Evolutionary conservation across 805 yeast species (phyloP).

Genomic region (Wickerhamomyces kurtzmanii): DNA sequence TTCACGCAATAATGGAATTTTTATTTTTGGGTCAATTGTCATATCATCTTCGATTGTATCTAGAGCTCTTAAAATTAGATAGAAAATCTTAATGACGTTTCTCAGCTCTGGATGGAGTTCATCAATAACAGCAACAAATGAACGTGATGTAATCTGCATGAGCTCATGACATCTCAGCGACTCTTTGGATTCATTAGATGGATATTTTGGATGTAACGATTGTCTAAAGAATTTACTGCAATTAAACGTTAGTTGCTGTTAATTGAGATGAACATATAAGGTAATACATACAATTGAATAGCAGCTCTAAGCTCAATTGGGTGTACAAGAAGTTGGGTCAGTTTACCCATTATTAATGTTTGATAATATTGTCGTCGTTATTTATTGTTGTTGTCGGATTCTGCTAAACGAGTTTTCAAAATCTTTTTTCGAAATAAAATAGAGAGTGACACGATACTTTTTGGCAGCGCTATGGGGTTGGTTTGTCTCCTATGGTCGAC

Average conservation of each 20-base stretch:
- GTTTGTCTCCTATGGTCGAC: too few species aligned
- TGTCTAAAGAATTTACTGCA: constrained; percentile 22
- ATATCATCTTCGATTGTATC: constrained; percentile 97
- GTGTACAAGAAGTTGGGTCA: constrained; percentile 48
- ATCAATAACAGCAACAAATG: constrained; percentile 88
- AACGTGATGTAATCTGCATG: constrained; percentile 67
- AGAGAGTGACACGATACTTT: too few species aligned
- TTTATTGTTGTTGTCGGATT: too few species aligned
- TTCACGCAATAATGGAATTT: constrained; percentile 62
- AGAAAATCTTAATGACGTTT: constrained; percentile 74
- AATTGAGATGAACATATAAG: not conserved
- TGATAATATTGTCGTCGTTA: too few species aligned
- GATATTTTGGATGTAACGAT: constrained; percentile 25
- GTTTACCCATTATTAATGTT: constrained; percentile 47
- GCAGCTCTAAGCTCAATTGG: constrained; percentile 68
- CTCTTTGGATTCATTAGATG: constrained; percentile 26
- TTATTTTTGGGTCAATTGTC: constrained; percentile 63
- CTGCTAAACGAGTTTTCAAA: too few species aligned
- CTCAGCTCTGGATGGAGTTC: constrained; percentile 88
- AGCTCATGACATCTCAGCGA: constrained; percentile 59
- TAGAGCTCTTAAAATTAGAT: constrained; percentile 77
- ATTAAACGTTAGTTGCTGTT: not conserved
- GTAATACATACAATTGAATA: constrained; percentile 37
- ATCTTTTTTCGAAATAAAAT: too few species aligned
- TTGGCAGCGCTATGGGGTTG: too few species aligned